Evolutionary conservation across 257 asterid genomes (phyloP).

Genomic region (Nicotiana sylvestris): DNA sequence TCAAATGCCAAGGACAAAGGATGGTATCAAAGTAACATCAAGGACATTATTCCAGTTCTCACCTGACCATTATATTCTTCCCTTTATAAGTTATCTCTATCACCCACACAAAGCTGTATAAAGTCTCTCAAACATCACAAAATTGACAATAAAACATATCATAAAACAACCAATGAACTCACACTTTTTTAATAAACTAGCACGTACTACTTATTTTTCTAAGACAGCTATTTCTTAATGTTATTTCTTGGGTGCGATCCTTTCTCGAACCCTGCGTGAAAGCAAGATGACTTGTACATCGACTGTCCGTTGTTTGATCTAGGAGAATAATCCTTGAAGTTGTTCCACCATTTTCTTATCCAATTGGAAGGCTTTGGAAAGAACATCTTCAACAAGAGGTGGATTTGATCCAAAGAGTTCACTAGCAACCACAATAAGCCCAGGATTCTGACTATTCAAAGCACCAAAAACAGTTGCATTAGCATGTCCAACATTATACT

Average conservation of each 20-base stretch:
- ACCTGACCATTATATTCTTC: background rate
- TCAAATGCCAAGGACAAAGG: background rate
- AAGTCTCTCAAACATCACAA: background rate
- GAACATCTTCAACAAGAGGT: background rate
- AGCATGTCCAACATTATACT: conserved; percentile 2
- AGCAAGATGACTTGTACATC: too few species aligned
- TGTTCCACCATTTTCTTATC: background rate
- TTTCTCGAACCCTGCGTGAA: too few species aligned
- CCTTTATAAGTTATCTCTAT: background rate
- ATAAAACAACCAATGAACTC: background rate
- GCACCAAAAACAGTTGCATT: conserved; percentile 3
- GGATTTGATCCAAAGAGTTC: background rate
- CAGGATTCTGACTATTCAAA: conserved; percentile 13
- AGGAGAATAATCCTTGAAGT: conserved; percentile 6
- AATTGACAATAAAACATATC: background rate
- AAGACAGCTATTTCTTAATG: background rate
- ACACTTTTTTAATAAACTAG: background rate
- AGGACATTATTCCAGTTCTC: background rate
- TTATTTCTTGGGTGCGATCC: too few species aligned
- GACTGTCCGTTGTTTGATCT: background rate
- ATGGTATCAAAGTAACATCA: background rate
- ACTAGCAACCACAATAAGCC: background rate
- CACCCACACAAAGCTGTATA: too few species aligned
- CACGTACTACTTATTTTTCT: background rate
- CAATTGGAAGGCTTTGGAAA: conserved; percentile 12